Evolutionary conservation across 2,329 filamentous ascomycete species (phyloP).

Genomic region (Gnomoniopsis smithogilvyi): DNA sequence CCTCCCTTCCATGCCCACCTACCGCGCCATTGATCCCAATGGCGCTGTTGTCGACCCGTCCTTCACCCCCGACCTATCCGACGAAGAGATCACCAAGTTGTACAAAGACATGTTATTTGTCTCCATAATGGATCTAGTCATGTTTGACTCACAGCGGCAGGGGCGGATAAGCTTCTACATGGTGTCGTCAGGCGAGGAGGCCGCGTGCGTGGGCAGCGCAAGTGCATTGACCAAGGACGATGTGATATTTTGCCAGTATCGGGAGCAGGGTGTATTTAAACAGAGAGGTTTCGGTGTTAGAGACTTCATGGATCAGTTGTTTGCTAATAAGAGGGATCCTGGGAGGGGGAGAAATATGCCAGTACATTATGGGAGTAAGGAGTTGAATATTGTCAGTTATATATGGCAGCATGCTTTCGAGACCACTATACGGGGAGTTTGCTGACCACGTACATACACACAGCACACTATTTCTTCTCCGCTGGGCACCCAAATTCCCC

Average conservation of each 20-base stretch:
- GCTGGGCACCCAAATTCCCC: conserved; percentile 75
- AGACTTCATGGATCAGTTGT: conserved; percentile 94
- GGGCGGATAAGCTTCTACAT: conserved; percentile 96
- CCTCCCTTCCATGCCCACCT: conserved; percentile 79
- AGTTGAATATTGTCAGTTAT: conserved; percentile 74
- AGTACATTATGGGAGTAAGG: conserved; percentile 85
- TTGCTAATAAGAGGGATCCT: conserved; percentile 77
- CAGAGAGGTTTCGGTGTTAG: conserved; percentile 83
- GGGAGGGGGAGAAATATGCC: conserved; percentile 94
- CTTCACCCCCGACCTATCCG: conserved; percentile 65
- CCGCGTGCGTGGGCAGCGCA: conserved; percentile 84
- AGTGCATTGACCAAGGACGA: conserved; percentile 81
- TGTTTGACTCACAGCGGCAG: conserved; percentile 97
- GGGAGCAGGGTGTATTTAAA: conserved; percentile 87
- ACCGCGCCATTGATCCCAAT: conserved; percentile 86
- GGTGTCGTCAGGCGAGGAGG: conserved; percentile 93
- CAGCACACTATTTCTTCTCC: conserved; percentile 76
- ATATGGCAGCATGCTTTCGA: neutral
- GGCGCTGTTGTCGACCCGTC: conserved; percentile 75
- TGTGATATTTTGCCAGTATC: conserved; percentile 91
- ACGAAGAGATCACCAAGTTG: conserved; percentile 57
- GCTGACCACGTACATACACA: neutral
- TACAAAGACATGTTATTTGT: conserved; percentile 65
- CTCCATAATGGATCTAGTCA: conserved; percentile 91
- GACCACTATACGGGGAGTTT: neutral